Evolutionary conservation across 257 asterid genomes (phyloP), one percentile per base, ranked within the genome.

Genomic region (Leptodermis oblonga): DNA sequence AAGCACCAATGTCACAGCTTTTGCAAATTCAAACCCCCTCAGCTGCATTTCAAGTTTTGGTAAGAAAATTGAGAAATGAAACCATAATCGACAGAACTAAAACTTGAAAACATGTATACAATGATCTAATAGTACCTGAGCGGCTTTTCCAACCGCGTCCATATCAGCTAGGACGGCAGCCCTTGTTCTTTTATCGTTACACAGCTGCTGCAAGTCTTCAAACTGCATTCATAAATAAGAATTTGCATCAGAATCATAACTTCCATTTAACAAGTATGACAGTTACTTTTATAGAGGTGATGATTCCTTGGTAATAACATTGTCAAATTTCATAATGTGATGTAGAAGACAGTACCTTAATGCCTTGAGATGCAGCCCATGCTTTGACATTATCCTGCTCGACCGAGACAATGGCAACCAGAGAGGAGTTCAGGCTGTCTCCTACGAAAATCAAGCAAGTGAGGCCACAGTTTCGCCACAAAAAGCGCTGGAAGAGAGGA

Each of bases 1-100:
- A 0, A 70, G 81, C 67, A 85, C 87, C 68, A 90, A 79, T 28
- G 94, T 81, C 31, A 86, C 85, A 9, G 87, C 85, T 81, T 88
- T 90, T 54, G 84, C 95, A 68, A 74, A 86, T 76, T 90, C 94
- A 23, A 90, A 90, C n/a, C 97, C 97, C 67, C 87, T 76, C 68
- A 90, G 77, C 97, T 88, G 96, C 67, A 61, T n/a, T 30, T 30
- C 4, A 65, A 49, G 36, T 46, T 62, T 17, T 13, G 10, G 18
- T 39, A 7, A 48, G 78, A 52, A 33, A 31, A 6, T 13, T 49
- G 9, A 48, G 74, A 52, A 33, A 18, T 5, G 5, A 1, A 20
- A 41, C 23, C 11, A 60, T 11, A 7, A 0, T 14, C 30, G 34
- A 33, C 30, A n/a, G 53, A 71, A 23, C 25, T 26, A 22, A 64